Base-by-base conservation (phyloP, 345 rosid genomes). In the Ricinus communis region DNA sequence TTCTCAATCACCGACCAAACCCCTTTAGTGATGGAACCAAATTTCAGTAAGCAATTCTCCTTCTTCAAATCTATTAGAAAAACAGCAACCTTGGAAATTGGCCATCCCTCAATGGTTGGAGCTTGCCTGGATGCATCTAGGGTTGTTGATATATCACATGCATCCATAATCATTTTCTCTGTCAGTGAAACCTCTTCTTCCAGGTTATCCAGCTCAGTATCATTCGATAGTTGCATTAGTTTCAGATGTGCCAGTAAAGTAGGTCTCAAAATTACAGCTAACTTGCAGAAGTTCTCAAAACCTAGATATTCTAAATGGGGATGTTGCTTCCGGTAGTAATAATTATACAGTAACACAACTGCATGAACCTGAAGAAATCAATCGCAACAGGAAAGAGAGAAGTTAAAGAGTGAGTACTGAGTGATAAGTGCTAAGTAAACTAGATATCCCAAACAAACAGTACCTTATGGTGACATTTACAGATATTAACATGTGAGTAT, bases 1-100 rank as follows among this genome's bases (percentile, higher is more conserved):
- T 81, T 90, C 65, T 90, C 98, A 83, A 94, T 77, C 71, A 90
- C 49, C 1, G 96, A 86, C 95, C 96, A 90, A 55, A 90, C 85
- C 67, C 96, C 96, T 60, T 78, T 71, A 12, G 93, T 84, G 53
- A 85, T 61, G 33, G 71, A 69, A 77, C 87, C 81, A 60, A 79
- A 77, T 53, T 73, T 83, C 78, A 90, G 74, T 72, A 71, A 77
- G 72, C 95, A 91, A 31, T 65, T 82, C 72, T 79, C 81, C 80
- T 77, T 88, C 69, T 47, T 76, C 0, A 77, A 79, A 47, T 94
- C 96, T 72, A 90, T 79, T 66, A 94, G 65, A 71, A 94, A 53
- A 73, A 91, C 83, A 0, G 86, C 79, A 62, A 91, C 82, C 80
- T 82, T 85, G 19, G 78, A 84, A 69, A 90, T 71, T 16, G 90